Evolutionary conservation across 805 yeast species (phyloP).

Genomic region (Teunomyces tritomae): DNA sequence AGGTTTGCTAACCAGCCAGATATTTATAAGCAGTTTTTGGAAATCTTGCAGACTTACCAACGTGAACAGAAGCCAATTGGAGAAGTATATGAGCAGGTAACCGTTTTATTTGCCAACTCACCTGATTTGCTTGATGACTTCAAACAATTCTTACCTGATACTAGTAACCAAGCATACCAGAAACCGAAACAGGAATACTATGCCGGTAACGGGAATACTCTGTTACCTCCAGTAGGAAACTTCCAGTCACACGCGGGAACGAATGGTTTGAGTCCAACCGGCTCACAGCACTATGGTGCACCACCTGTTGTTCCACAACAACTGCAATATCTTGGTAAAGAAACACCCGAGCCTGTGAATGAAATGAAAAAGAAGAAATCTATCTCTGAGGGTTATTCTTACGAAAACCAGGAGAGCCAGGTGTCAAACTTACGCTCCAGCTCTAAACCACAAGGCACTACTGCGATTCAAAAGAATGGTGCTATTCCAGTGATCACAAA

Average conservation of each 20-base stretch:
- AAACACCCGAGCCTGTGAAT: slow-evolving; percentile 9
- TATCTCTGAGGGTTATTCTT: slow-evolving; percentile 26
- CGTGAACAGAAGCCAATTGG: slow-evolving; percentile 93
- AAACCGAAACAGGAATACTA: slow-evolving; percentile 27
- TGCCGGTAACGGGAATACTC: slow-evolving; percentile 36
- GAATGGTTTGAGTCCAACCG: slow-evolving; percentile 22
- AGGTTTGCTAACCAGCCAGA: slow-evolving; percentile 93
- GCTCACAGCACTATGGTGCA: slow-evolving; percentile 16
- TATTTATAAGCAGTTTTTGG: slow-evolving; percentile 90
- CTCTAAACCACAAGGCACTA: slow-evolving; percentile 3
- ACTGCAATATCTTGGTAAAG: slow-evolving; percentile 5
- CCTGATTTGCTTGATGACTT: slow-evolving; percentile 95
- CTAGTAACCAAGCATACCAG: slow-evolving; percentile 40
- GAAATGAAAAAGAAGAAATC: slow-evolving; percentile 20
- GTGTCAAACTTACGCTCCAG: slow-evolving; percentile 46
- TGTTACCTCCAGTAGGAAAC: slow-evolving; percentile 85
- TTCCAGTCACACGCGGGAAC: slow-evolving; percentile 55
- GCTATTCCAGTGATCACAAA: slow-evolving; percentile 35
- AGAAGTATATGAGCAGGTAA: slow-evolving; percentile 93
- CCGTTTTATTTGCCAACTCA: slow-evolving; percentile 82
- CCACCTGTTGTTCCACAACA: slow-evolving; percentile 11
- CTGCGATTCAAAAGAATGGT: slow-evolving; percentile 18
- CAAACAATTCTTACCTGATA: slow-evolving; percentile 91
- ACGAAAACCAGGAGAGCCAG: slow-evolving; percentile 45
- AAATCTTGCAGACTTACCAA: slow-evolving; percentile 93